Evolutionary conservation across 768 basidiomycete genomes (phyloP).

Genomic region (Leccinellum luteum): DNA sequence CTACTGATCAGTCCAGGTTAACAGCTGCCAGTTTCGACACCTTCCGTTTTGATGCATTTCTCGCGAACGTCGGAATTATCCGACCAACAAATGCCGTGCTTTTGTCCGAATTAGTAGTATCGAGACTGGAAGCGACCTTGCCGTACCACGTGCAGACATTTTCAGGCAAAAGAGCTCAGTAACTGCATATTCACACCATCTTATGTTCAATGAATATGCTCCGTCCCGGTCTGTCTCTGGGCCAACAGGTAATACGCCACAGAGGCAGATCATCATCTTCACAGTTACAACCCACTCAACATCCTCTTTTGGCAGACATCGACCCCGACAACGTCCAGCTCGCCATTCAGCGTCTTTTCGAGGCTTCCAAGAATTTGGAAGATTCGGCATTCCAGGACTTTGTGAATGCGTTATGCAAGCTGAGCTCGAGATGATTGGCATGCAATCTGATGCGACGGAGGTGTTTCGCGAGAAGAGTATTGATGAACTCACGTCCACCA

Average conservation of each 20-base stretch:
- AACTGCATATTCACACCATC: too few species aligned
- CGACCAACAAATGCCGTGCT: too few species aligned
- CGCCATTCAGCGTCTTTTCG: slow-evolving; percentile 82
- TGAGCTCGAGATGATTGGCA: slow-evolving; percentile 91
- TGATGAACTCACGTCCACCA: slow-evolving; percentile 29
- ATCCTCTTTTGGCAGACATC: slow-evolving; percentile 67
- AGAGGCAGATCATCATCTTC: slow-evolving; percentile 2
- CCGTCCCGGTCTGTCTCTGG: slow-evolving; percentile 41
- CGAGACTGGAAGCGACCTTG: too few species aligned
- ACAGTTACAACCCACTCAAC: slow-evolving; percentile 34
- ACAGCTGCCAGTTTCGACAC: too few species aligned
- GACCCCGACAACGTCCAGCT: slow-evolving; percentile 72
- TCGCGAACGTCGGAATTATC: too few species aligned
- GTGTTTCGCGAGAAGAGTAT: slow-evolving; percentile 29
- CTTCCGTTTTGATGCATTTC: too few species aligned
- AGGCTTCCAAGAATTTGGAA: slow-evolving; percentile 79
- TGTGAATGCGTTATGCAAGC: slow-evolving; percentile 68
- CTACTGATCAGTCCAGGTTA: too few species aligned
- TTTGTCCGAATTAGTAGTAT: too few species aligned
- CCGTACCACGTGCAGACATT: too few species aligned
- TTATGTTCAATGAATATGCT: slow-evolving; percentile 9
- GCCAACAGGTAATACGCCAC: slow-evolving; percentile 12
- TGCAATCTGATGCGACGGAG: slow-evolving; percentile 54
- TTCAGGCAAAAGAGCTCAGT: too few species aligned
- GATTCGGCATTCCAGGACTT: slow-evolving; percentile 83